Evolutionary conservation across 495 filamentous ascomycete species (phyloP), one percentile per base, ranked within the genome.

Genomic region (Echria macrotheca): DNA sequence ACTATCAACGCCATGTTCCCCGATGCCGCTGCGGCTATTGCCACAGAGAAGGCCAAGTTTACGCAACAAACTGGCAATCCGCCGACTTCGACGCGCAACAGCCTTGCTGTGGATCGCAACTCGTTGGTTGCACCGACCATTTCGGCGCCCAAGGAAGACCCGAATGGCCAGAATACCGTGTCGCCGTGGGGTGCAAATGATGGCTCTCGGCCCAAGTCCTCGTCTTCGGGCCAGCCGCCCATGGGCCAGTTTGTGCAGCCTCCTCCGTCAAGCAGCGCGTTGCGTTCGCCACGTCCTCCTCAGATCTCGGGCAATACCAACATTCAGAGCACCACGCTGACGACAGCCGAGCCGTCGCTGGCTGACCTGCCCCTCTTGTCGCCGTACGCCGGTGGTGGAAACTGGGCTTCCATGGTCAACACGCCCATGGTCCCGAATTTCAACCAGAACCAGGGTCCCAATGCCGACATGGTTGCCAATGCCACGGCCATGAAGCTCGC

Each of bases 1-100:
- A 89, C 87, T n/a, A 95, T 96, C 64, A 91, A 95, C 70, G 89
- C 89, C 55, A 97, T 98, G 93, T 98, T 98, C 64, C 93, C 93
- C 4, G 93, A 97, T 73, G 93, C 93, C 18, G 94, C 93, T 2
- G 94, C 91, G 11, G 94, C 94, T 11, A 96, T 98, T 67, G 90
- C 90, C 23, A 93, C 90, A 42, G 91, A 98, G 70, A 95, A 96
- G 73, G 91, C 89, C 42, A 90, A 96, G 68, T 96, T 95, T 62
- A 91, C 89, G 9, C 89, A 95, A 64, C 86, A 93, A 65, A 95
- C 89, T 23, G 91, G 93, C 40, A 87, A 89, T 49, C 85, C 85
- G 9, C 88, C 91, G 15, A 80, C 85, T 3, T 96, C 93, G 25
- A 95, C 95, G 69, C 84, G 94, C 31, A 97, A 96, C 68, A 97